These are phyloP conservation scores for Pythium grandisporangium DNA, from an alignment of 352 stramenopile species.

Conservation along the genomic window DNA sequence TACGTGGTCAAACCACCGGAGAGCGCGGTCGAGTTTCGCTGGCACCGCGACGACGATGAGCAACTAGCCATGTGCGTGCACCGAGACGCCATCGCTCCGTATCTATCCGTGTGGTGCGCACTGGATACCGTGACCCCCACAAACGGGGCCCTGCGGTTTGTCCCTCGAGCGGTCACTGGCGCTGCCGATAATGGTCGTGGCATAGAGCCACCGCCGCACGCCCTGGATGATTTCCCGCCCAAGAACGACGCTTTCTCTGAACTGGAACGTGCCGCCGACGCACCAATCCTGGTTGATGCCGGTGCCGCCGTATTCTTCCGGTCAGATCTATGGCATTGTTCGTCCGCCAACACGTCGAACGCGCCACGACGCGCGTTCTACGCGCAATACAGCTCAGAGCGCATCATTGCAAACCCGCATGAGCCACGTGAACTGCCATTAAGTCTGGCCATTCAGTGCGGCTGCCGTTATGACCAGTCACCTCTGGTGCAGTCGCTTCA, in stretches of 20 bases:
- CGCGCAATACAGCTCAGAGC: conserved; percentile 44
- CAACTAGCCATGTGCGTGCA: conserved; percentile 69
- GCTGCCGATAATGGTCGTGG: too few relatives aligned
- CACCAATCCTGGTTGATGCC: conserved; percentile 18
- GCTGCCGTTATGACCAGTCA: too few relatives aligned
- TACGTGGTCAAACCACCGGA: conserved; percentile 63
- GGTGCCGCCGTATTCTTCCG: conserved; percentile 56
- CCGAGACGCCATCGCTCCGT: conserved; percentile 27
- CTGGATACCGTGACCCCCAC: conserved; percentile 36
- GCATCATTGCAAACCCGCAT: conserved; percentile 31
- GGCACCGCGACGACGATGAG: conserved; percentile 70
- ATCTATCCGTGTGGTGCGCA: conserved; percentile 62
- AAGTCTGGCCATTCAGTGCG: conserved; percentile 58
- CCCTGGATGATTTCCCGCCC: not conserved
- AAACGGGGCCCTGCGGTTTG: conserved; percentile 55
- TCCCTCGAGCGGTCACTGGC: too few relatives aligned
- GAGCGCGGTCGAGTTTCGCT: conserved; percentile 52
- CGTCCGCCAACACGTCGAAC: conserved; percentile 41
- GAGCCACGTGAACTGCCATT: conserved; percentile 33
- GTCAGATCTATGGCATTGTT: conserved; percentile 69
- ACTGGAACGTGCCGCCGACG: conserved; percentile 10
- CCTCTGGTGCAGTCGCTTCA: too few relatives aligned
- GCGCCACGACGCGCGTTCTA: conserved; percentile 48
- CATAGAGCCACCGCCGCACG: too few relatives aligned
- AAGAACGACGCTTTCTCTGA: not conserved